Conservation (phyloP, 2,329 filamentous ascomycete genomes). For the Coniochaeta sp. region DNA sequence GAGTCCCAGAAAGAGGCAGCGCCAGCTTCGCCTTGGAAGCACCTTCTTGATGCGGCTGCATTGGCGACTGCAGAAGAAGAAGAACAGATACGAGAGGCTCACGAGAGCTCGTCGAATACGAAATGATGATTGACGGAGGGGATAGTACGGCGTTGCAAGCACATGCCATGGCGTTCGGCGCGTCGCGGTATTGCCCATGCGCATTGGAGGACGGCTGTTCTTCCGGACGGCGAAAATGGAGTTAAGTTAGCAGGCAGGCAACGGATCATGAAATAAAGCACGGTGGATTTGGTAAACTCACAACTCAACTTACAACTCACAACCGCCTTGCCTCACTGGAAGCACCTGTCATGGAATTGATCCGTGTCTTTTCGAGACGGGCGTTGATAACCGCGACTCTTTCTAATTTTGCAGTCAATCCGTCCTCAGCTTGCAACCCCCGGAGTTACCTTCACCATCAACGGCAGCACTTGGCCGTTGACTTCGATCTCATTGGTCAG, state of each 20-base stretch:
- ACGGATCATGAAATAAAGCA: not conserved
- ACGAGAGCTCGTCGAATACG: not conserved
- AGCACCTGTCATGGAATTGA: not conserved
- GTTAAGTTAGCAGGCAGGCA: not conserved
- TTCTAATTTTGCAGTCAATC: not conserved
- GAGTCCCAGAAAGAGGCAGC: too few relatives aligned
- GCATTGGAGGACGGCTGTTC: not conserved
- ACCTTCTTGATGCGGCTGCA: too few relatives aligned
- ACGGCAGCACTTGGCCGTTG: not conserved
- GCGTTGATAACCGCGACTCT: not conserved
- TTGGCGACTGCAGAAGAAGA: too few relatives aligned
- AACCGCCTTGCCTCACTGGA: not conserved
- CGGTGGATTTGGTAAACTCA: not conserved
- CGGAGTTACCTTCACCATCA: not conserved
- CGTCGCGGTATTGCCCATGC: not conserved
- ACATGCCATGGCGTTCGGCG: slow-evolving; percentile 1
- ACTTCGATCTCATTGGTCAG: not conserved
- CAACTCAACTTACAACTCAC: too few relatives aligned
- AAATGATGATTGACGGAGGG: not conserved
- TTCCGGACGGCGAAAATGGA: not conserved
- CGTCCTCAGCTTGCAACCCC: not conserved
- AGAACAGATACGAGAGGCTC: too few relatives aligned
- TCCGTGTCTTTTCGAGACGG: not conserved
- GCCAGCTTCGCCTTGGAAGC: too few relatives aligned
- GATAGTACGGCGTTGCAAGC: slow-evolving; percentile 2